These are phyloP conservation scores for Sphagnum tenellum DNA, from an alignment of 225 moss, liverwort and hornwort species.

Conservation along the genomic window DNA sequence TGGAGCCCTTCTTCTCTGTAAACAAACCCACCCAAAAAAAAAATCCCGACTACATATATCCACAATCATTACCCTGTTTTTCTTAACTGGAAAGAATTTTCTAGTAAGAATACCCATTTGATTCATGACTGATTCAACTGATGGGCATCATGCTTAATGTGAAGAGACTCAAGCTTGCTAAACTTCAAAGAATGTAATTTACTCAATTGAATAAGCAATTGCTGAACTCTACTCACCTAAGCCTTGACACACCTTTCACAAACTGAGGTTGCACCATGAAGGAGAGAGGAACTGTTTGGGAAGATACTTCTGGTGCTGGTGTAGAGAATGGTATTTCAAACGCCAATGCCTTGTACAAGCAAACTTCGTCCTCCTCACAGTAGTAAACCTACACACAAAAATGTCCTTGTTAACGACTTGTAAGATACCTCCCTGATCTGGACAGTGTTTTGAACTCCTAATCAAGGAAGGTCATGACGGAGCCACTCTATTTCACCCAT, in stretches of 20 bases:
- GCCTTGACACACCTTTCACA: constrained; percentile 19
- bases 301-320: not conserved
- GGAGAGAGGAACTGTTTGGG: constrained; percentile 17
- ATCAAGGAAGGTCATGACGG: not conserved
- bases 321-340: constrained; percentile 64
- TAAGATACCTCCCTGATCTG: not conserved
- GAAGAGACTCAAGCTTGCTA: no score
- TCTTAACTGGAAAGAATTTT: no score
- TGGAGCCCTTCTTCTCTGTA: no score
- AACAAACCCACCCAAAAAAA: no score
- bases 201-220: no score
- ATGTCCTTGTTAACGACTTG: not conserved
- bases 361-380: constrained; percentile 83
- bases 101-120: no score
- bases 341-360: constrained; percentile 76
- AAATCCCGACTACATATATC: no score
- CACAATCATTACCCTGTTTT: no score
- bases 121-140: no score
- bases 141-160: no score
- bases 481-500: not conserved
- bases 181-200: no score
- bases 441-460: not conserved
- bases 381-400: constrained; percentile 61
- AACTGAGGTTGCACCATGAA: constrained; percentile 34
- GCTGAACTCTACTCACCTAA: constrained; percentile 5